Evolutionary conservation across 805 yeast genomes (phyloP), one percentile per base, ranked within the genome.

Genomic region (Spathaspora arborariae): DNA sequence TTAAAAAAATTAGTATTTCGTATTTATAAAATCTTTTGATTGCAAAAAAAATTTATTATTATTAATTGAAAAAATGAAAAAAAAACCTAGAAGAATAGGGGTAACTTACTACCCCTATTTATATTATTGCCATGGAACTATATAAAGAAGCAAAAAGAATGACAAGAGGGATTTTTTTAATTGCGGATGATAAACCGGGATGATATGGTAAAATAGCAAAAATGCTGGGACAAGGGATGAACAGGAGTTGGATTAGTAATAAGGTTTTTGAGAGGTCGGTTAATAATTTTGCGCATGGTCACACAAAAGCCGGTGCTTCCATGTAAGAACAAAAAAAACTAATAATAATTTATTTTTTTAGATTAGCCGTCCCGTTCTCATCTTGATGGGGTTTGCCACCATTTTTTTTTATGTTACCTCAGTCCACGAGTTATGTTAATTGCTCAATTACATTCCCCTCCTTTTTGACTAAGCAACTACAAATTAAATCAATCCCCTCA

Each of bases 1-100:
- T 33, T n/a, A n/a, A 13, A 26, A 19, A 24, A 7, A 96, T 92
- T 15, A 82, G 11, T 19, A 30, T n/a, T 5, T 13, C 97, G 67
- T 92, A 58, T 55, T 85, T 53, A 89, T 35, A 16, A n/a, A 19
- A 8, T n/a, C n/a, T 41, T 35, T 34, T 30, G 36, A 44, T 33
- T 45, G 47, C 45, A 41, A 41, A 39, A 44, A 44, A 41, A 44
- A 19, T 15, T 24, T 44, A 24, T 35, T 24, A n/a, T 36, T 16
- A 15, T 15, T n/a, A 21, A 20, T n/a, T 8, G 15, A 6, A 41
- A 20, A 19, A 41, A 11, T 2, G 27, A 18, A 34, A 20, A 18
- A 20, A 33, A 34, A 33, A 41, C 5, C 10, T 6, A 16, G 19
- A 41, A 22, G n/a, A 22, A 35, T 36, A 34, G 45, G 39, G 45